These are phyloP conservation scores for Microsporum audouinii DNA, from an alignment of 2,329 filamentous ascomycete species.

Conservation along the genomic window DNA sequence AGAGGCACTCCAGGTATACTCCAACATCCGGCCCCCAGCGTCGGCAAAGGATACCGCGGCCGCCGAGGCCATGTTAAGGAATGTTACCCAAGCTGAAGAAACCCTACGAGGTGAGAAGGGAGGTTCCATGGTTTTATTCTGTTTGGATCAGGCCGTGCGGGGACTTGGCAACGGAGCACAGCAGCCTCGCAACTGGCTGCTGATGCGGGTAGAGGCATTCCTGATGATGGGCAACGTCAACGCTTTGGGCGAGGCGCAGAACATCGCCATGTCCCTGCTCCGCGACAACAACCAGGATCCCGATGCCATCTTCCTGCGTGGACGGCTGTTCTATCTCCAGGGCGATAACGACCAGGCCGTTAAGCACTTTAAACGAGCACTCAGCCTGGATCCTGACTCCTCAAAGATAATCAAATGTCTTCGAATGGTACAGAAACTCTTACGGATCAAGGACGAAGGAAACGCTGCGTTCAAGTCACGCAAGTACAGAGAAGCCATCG, in stretches of 20 bases:
- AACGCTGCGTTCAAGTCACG: conserved; percentile 82
- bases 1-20: conserved; percentile 74
- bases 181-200: conserved; percentile 83
- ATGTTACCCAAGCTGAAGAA: conserved; percentile 68
- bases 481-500: conserved; percentile 66
- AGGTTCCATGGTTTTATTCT: conserved; percentile 84
- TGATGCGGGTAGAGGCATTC: conserved; percentile 85
- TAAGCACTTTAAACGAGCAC: conserved; percentile 79
- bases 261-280: conserved; percentile 77
- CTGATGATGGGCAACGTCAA: conserved; percentile 87
- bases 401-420: conserved; percentile 79
- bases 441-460: conserved; percentile 87
- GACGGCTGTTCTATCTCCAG: conserved; percentile 75
- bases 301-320: conserved; percentile 81
- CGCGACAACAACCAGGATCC: conserved; percentile 82
- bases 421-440: conserved; percentile 79
- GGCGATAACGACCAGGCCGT: conserved; percentile 93
- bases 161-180: conserved; percentile 62
- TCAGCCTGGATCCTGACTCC: conserved; percentile 85
- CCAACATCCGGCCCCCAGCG: conserved; percentile 65
- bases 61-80: conserved; percentile 74
- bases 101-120: conserved; percentile 62
- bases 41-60: conserved; percentile 74
- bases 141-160: conserved; percentile 79
- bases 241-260: conserved; percentile 80